These are phyloP conservation scores for Monosporascus sp. DNA, from an alignment of 2,329 filamentous ascomycete species.

Conservation along the genomic window DNA sequence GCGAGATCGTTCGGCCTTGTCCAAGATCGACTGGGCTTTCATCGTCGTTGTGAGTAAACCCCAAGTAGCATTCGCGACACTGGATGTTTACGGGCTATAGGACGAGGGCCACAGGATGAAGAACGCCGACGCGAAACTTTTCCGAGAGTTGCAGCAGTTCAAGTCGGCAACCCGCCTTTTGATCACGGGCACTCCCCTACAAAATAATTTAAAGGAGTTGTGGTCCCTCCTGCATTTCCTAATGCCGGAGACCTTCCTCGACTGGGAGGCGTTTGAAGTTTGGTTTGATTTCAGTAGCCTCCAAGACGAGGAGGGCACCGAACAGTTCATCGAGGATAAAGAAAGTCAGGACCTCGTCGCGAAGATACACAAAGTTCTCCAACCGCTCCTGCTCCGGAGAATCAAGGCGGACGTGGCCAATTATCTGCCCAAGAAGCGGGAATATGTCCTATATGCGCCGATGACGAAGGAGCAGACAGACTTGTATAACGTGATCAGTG, in stretches of 20 bases:
- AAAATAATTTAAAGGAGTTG: constrained; percentile 91
- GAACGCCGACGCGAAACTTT: constrained; percentile 89
- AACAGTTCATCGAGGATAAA: constrained; percentile 74
- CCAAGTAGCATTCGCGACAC: too few species aligned
- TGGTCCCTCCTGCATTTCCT: constrained; percentile 96
- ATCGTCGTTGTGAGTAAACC: constrained; percentile 73
- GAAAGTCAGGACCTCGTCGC: constrained; percentile 73
- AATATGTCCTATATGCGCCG: constrained; percentile 92
- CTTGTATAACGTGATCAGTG: constrained; percentile 65
- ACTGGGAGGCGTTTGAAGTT: constrained; percentile 85
- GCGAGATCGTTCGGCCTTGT: constrained; percentile 76
- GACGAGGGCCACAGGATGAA: constrained; percentile 97
- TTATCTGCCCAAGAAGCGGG: constrained; percentile 89
- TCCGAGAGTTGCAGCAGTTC: constrained; percentile 83
- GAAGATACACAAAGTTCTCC: constrained; percentile 88
- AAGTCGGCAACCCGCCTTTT: constrained; percentile 85
- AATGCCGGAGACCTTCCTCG: constrained; percentile 86
- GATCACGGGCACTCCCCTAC: constrained; percentile 90
- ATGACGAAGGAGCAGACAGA: constrained; percentile 89
- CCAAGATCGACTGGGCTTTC: constrained; percentile 89
- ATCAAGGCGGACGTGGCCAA: constrained; percentile 92
- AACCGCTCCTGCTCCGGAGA: constrained; percentile 81
- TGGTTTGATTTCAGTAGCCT: constrained; percentile 98
- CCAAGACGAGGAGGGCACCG: constrained; percentile 73
- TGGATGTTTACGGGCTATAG: constrained; percentile 33